Evolutionary conservation across 805 yeast species (phyloP).

Genomic region (Ogataea populi-albae): DNA sequence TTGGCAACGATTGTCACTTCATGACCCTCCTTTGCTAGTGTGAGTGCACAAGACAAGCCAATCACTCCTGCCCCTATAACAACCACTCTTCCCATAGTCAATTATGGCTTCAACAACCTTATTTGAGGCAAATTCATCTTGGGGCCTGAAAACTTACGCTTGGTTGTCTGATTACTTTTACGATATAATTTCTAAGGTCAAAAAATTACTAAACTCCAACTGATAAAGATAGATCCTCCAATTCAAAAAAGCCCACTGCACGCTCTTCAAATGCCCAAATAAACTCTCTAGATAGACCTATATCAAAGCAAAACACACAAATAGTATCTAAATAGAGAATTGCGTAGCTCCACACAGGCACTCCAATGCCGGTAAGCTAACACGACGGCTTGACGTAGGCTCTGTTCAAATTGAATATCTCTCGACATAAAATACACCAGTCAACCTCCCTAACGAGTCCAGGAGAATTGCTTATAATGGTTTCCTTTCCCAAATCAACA

Average conservation of each 20-base stretch:
- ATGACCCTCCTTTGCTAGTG: constrained; percentile 38
- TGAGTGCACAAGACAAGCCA: background rate
- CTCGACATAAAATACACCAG: constrained; percentile 85
- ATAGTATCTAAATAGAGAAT: background rate
- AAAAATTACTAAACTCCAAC: too few relatives aligned
- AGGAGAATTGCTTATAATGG: constrained; percentile 35
- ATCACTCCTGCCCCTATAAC: constrained; percentile 1
- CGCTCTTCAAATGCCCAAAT: too few relatives aligned
- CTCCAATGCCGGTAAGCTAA: constrained; percentile 1
- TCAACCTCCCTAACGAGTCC: constrained; percentile 62
- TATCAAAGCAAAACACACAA: background rate
- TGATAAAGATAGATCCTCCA: too few relatives aligned
- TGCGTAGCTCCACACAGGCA: background rate
- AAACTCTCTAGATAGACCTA: too few relatives aligned
- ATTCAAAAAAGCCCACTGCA: too few relatives aligned
- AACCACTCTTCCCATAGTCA: too few relatives aligned
- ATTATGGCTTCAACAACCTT: too few relatives aligned
- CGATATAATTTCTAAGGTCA: too few relatives aligned
- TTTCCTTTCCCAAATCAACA: constrained; percentile 14
- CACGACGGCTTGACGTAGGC: constrained; percentile 47
- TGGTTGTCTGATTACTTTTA: too few relatives aligned
- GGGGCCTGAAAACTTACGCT: too few relatives aligned
- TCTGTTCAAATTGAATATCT: constrained; percentile 72
- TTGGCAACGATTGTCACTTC: constrained; percentile 42
- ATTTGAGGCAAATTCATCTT: too few relatives aligned